Evolutionary conservation across 371 early-diverging fungal genomes (phyloP), one percentile per base, ranked within the genome.

Genomic region (Gilbertella persicaria): DNA sequence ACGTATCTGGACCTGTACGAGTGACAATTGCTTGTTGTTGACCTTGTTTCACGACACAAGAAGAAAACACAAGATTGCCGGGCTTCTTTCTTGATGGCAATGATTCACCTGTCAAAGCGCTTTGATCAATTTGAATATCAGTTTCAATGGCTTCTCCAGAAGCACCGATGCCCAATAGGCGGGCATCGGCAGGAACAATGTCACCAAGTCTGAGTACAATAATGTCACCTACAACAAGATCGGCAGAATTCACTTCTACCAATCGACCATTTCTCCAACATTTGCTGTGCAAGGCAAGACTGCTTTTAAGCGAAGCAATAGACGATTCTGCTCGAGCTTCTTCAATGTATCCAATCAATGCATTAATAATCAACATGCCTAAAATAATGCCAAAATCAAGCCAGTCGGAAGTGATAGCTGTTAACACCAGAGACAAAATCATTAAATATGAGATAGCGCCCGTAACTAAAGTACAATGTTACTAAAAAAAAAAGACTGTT

Each of bases 51-150:
- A 92, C 85, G 45, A 89, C 80, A 8, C 92, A 88, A 33, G 92
- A 91, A 19, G 92, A 91, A 77, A 88, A 95, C 25, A 89, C 86
- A 12, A 89, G 85, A 29, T 79, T 74, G 21, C 88, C 91, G 55
- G 88, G 89, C 55, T 79, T 81, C 74, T 95, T 95, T 50, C 71
- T 62, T 14, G 87, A 89, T 2, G 95, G 89, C 37, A 96, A 69
- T 4, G 94, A 92, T 73, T 98, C 98, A 19, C 91, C 98, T 12
- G 98, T 97, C 17, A 98, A 73, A 13, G 95, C 89, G 2, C 97
- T 88, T 68, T 98, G 97, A 73, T 98, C 98, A 36, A 97, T 84
- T 57, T 89, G 84, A 30, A 96, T 76, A 17, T 86, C 83, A 29
- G 81, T 81, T 14, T 88, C 87, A 16, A 87, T 82, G 0, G 79